Conservation (phyloP, 306 rosid genomes). For the Pyrus bretschneideri region DNA sequence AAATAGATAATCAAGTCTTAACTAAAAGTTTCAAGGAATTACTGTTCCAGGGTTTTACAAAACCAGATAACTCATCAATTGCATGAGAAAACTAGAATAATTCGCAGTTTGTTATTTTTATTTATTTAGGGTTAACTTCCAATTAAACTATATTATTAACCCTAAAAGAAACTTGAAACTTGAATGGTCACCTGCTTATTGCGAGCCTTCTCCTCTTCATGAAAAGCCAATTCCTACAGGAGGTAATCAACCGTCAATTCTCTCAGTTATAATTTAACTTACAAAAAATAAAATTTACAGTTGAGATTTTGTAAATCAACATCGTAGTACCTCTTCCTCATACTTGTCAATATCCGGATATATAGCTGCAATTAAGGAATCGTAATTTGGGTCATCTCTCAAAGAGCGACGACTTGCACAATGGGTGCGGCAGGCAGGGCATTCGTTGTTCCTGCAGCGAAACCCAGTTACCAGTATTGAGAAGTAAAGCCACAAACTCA, state of each 20-base stretch:
- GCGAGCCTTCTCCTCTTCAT: conserved; percentile 59
- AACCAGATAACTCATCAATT: neutral
- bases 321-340: conserved; percentile 51
- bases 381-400: conserved; percentile 81
- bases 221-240: conserved; percentile 50
- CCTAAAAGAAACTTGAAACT: neutral
- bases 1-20: neutral
- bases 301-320: neutral
- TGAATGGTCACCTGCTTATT: conserved; percentile 47
- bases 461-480: neutral
- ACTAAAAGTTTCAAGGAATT: neutral
- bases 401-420: conserved; percentile 83
- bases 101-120: neutral
- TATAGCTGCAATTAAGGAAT: conserved; percentile 59
- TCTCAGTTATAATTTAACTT: neutral
- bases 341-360: conserved; percentile 75
- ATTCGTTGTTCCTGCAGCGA: conserved; percentile 68
- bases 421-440: conserved; percentile 88
- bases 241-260: conserved; percentile 8
- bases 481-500: neutral
- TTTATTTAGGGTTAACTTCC: neutral
- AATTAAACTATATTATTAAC: neutral
- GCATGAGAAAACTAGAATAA: neutral
- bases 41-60: neutral
- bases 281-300: neutral